Evolutionary conservation across 23 red algal species (phyloP).

Genomic region (Gracilaria domingensis): DNA sequence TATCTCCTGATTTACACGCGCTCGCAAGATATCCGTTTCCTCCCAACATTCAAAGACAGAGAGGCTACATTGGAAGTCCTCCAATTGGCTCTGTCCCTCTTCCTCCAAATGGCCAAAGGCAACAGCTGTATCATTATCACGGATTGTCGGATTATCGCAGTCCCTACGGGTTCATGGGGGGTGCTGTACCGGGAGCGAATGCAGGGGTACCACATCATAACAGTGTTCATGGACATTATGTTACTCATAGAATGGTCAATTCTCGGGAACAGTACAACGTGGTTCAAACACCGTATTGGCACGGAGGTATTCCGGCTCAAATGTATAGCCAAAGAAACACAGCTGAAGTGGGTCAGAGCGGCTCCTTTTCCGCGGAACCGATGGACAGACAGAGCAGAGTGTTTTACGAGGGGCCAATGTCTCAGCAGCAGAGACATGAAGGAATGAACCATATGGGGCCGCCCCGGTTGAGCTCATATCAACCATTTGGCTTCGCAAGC

Average conservation of each 20-base stretch:
- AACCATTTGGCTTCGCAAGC: background rate
- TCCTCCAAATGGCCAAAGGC: background rate
- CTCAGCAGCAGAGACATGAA: background rate
- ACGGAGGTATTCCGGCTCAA: background rate
- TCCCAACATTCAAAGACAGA: background rate
- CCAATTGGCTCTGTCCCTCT: background rate
- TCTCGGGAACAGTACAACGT: background rate
- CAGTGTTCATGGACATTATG: background rate
- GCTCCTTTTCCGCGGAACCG: background rate
- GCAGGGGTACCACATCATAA: background rate
- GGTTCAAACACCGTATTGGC: background rate
- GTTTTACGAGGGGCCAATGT: background rate
- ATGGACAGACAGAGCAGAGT: too few relatives aligned
- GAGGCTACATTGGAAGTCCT: background rate
- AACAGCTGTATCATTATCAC: background rate
- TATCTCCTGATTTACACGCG: background rate
- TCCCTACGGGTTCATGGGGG: background rate
- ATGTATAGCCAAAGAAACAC: background rate
- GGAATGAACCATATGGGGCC: background rate
- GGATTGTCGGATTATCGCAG: background rate
- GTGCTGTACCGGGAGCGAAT: background rate
- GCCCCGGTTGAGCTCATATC: background rate
- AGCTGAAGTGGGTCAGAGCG: background rate
- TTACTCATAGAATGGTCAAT: background rate
- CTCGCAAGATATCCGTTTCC: too few relatives aligned